phyloP scores from a whole-genome alignment of 768 basidiomycete genomes.

The Mycena rebaudengoi region DNA sequence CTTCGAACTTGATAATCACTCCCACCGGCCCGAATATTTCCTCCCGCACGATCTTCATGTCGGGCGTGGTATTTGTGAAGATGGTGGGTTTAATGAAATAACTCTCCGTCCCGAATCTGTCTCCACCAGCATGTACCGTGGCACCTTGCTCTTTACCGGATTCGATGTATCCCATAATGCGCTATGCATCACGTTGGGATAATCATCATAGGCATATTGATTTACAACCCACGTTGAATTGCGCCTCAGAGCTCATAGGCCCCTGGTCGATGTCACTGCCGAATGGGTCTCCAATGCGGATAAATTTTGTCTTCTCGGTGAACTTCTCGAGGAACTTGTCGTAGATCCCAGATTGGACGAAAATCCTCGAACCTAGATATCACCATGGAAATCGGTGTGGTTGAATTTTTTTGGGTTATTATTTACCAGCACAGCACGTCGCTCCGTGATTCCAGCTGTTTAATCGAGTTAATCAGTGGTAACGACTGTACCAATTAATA shows the following conservation, averaged over 20 bases:
- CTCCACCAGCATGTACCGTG: slow-evolving; percentile 63
- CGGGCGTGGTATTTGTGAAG: slow-evolving; percentile 61
- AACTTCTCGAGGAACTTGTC: slow-evolving; percentile 62
- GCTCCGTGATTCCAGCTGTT: slow-evolving; percentile 28
- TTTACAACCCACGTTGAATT: slow-evolving; percentile 60
- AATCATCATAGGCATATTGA: too few species aligned
- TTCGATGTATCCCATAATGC: slow-evolving; percentile 69
- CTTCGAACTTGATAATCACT: slow-evolving; percentile 67
- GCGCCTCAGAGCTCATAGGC: slow-evolving; percentile 57
- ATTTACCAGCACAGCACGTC: slow-evolving; percentile 8
- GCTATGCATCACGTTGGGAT: slow-evolving; percentile 38
- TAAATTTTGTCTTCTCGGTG: slow-evolving; percentile 39
- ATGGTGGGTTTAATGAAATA: slow-evolving; percentile 72
- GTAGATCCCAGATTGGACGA: slow-evolving; percentile 64
- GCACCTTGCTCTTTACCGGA: slow-evolving; percentile 68
- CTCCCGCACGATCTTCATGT: slow-evolving; percentile 66
- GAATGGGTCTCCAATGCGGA: slow-evolving; percentile 59
- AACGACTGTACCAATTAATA: neutral
- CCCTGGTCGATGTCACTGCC: slow-evolving; percentile 50
- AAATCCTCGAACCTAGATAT: slow-evolving; percentile 65
- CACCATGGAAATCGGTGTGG: too few species aligned
- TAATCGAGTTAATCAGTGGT: neutral
- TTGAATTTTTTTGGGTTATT: too few species aligned
- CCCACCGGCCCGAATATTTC: slow-evolving; percentile 79
- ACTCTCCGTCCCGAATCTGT: slow-evolving; percentile 59